Percentiles rank a stretch among this genome's conserved stretches.
These are phyloP conservation scores for Choiromyces venosus DNA, from an alignment of 495 filamentous ascomycete species.

Conservation along the genomic window DNA sequence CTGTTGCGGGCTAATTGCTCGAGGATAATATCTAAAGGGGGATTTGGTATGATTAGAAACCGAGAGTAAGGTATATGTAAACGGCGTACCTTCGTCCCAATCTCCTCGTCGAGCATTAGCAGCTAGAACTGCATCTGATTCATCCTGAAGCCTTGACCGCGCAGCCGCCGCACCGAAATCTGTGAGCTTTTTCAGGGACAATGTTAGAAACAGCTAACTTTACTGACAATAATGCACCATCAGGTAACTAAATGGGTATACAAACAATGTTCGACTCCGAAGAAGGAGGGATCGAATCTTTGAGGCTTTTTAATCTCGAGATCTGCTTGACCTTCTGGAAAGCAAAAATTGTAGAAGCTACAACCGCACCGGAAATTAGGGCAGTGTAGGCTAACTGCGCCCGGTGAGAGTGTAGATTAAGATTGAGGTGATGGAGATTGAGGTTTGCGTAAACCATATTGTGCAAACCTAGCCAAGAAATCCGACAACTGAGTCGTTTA, in stretches of 20 bases:
- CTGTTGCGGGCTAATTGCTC: conserved; percentile 95
- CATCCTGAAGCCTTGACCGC: conserved; percentile 50
- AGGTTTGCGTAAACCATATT: not conserved
- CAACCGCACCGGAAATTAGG: conserved; percentile 66
- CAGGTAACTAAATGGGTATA: conserved; percentile 24
- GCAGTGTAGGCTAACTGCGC: conserved; percentile 71
- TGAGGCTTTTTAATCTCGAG: conserved; percentile 61
- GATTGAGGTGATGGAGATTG: not conserved
- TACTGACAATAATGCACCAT: conserved; percentile 43
- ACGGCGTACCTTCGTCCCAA: conserved; percentile 70
- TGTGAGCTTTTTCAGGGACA: conserved; percentile 56
- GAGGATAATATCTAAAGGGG: conserved; percentile 68
- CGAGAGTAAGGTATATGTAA: not conserved
- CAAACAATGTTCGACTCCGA: conserved; percentile 40
- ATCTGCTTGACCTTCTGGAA: conserved; percentile 62
- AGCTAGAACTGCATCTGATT: conserved; percentile 76
- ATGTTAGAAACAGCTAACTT: conserved; percentile 44
- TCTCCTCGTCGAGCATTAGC: conserved; percentile 76
- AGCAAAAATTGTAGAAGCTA: conserved; percentile 64
- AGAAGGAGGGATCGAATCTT: conserved; percentile 61
- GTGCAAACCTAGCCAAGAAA: not conserved
- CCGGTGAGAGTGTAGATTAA: conserved; percentile 44
- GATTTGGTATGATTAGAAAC: not conserved
- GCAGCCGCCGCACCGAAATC: conserved; percentile 64
- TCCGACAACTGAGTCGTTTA: not conserved